Evolutionary conservation across 345 rosid genomes (phyloP), one percentile per base, ranked within the genome.

Genomic region (Arabis alpina): DNA sequence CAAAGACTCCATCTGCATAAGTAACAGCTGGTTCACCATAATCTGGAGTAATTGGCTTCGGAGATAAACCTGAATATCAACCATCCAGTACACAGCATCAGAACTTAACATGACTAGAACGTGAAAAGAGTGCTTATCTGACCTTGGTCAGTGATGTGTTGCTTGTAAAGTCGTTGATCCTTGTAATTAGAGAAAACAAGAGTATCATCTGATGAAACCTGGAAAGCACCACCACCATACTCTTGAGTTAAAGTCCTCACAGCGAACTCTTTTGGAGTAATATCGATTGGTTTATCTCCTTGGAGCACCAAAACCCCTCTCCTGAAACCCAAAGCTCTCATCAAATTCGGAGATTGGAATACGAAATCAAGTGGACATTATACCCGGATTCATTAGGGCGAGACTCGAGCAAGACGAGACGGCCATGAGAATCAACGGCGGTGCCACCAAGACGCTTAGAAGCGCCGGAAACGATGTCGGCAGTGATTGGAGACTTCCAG

Each of bases 161-260:
- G 95, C 82, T 75, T 84, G 84, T 87, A 93, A 9, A 93, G 81
- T 58, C 96, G 80, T 66, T 93, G 98, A 72, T 93, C 97, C 63
- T 87, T 83, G 74, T 93, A 89, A 73, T 91, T 89, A 2, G 98
- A 85, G 82, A 91, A 93, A 72, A 93, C 50, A 64, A 91, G 80
- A 2, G 78, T 59, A 16, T 87, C 88, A 16, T 87, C 88, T 40
- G 80, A 84, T 3, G 70, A 86, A 66, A 88, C 71, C 41, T 73
- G 61, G 62, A 93, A 93, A 3, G 93, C 98, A 52, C 98, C 98
- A 57, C 98, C 97, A n/a, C 97, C 98, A 15, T 87, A 89, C 61
- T 93, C 97, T 81, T 91, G 98, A 12, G 93, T 83, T 14, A 87
- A 42, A 6, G 96, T 85, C 75, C 98, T 81, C 40, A 93, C 98